Evolutionary conservation across 2,329 filamentous ascomycete genomes (phyloP).

Genomic region (Neofusicoccum parvum): DNA sequence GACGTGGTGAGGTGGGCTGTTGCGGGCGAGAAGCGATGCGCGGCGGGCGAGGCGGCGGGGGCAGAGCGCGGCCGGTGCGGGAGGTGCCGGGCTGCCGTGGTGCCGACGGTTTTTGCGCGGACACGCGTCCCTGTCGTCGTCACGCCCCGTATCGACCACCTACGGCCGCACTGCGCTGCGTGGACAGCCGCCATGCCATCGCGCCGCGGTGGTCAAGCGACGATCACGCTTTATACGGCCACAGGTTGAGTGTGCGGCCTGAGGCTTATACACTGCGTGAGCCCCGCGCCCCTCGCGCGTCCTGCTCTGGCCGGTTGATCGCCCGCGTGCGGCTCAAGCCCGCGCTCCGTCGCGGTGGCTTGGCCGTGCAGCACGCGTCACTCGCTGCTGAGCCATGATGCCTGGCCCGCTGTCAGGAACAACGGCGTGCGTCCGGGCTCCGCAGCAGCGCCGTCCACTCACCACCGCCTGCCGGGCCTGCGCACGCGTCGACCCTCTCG

Average conservation of each 20-base stretch:
- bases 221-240: not conserved
- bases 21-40: too few species aligned
- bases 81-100: not conserved
- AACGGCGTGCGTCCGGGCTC: not conserved
- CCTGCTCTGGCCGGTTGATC: not conserved
- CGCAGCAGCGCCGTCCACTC: too few species aligned
- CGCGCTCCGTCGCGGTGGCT: not conserved
- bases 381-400: not conserved
- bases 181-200: not conserved
- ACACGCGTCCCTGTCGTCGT: conserved; percentile 9
- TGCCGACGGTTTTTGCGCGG: not conserved
- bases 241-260: not conserved
- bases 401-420: not conserved
- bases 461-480: not conserved
- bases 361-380: not conserved
- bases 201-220: too few species aligned
- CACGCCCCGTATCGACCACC: not conserved
- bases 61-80: not conserved
- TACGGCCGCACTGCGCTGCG: too few species aligned
- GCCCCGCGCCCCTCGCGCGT: too few species aligned
- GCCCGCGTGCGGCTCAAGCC: not conserved
- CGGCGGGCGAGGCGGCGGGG: too few species aligned
- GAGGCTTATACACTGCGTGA: not conserved
- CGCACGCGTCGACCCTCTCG: not conserved
- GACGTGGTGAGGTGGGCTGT: not conserved